Evolutionary conservation across 345 rosid genomes (phyloP).

Genomic region (Corchorus olitorius): DNA sequence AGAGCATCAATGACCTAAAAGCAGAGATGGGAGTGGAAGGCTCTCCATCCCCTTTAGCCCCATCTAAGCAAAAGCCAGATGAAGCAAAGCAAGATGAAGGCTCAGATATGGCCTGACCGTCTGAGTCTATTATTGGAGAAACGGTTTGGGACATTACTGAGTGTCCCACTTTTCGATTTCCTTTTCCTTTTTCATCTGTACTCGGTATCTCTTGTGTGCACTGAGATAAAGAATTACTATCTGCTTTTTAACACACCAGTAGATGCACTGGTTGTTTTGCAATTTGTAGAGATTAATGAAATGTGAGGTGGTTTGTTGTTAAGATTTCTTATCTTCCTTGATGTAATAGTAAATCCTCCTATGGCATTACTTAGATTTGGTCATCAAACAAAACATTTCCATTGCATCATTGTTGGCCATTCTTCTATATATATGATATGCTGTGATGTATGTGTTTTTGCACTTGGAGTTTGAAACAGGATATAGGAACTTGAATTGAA

Average conservation of each 20-base stretch:
- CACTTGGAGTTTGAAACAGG: background rate
- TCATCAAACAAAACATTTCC: background rate
- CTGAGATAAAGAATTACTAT: background rate
- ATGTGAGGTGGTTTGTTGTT: constrained; percentile 4
- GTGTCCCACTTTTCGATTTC: background rate
- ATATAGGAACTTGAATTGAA: background rate
- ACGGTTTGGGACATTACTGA: background rate
- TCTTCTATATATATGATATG: background rate
- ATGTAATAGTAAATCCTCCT: background rate
- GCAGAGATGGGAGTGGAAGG: constrained; percentile 74
- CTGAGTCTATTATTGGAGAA: constrained; percentile 9
- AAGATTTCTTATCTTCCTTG: background rate
- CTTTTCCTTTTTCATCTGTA: constrained; percentile 6
- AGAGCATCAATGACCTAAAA: constrained; percentile 63
- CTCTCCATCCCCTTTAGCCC: constrained; percentile 55
- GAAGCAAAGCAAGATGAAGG: constrained; percentile 47
- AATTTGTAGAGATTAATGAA: background rate
- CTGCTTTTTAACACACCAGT: background rate
- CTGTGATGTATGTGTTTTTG: background rate
- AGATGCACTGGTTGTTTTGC: background rate
- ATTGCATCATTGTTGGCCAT: background rate
- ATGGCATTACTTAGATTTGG: background rate
- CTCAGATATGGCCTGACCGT: no score
- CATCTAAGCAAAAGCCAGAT: constrained; percentile 43
- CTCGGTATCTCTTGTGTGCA: background rate